phyloP scores from a whole-genome alignment of 2,329 filamentous ascomycete species.

The Neofusicoccum laricinum region DNA sequence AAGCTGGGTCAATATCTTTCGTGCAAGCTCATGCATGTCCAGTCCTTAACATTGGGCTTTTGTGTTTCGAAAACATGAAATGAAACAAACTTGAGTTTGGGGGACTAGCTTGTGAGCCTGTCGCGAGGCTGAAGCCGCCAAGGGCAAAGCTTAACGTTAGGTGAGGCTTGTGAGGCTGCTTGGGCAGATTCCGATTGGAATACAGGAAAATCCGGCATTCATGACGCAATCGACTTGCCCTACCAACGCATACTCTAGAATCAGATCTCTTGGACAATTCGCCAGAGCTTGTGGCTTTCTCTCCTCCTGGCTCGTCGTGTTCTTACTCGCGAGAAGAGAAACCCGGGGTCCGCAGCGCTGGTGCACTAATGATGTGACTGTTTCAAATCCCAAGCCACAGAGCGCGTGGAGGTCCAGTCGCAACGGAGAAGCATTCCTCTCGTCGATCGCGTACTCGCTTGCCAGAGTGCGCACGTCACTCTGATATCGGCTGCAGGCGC shows the following conservation, averaged over 20 bases:
- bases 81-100: background rate
- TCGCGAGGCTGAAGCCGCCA: background rate
- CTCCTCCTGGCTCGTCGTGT: too few relatives aligned
- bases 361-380: background rate
- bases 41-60: background rate
- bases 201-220: background rate
- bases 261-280: too few relatives aligned
- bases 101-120: background rate
- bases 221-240: background rate
- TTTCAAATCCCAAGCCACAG: conserved; percentile 1
- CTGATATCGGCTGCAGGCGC: background rate
- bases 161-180: background rate
- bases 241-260: too few relatives aligned
- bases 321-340: background rate
- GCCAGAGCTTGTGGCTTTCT: too few relatives aligned
- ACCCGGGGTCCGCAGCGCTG: background rate
- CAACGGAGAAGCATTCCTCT: background rate
- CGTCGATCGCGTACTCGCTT: background rate
- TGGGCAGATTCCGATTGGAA: background rate
- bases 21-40: background rate
- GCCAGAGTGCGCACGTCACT: background rate
- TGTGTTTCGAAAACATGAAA: background rate
- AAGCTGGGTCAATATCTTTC: background rate
- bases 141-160: background rate
- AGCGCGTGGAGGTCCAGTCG: background rate